Evolutionary conservation across 1,284 basidiomycete genomes (phyloP).

Genomic region (Marasmius tenuissimus): DNA sequence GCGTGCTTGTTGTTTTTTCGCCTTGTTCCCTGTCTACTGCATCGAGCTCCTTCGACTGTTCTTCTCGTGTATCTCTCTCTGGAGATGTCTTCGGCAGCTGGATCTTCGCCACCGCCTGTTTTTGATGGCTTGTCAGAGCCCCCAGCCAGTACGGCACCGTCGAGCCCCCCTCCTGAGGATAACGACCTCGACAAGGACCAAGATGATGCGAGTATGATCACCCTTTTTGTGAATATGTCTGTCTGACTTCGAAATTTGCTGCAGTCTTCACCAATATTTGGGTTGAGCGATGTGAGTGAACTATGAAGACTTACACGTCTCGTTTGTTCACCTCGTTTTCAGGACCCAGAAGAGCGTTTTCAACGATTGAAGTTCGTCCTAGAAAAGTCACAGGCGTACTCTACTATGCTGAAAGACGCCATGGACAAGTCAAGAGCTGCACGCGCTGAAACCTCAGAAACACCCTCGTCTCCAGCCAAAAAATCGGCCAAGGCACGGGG

Average conservation of each 20-base stretch:
- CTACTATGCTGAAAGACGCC: constrained; percentile 55
- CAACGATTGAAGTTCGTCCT: constrained; percentile 57
- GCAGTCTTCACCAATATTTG: constrained; percentile 1
- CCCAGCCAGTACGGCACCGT: constrained; percentile 30
- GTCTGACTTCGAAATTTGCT: not conserved
- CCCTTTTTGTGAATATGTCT: not conserved
- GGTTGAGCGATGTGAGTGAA: constrained; percentile 2
- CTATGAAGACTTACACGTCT: not conserved
- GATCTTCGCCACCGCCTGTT: constrained; percentile 29
- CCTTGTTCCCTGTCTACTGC: not conserved
- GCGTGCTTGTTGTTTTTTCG: not conserved
- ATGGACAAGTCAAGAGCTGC: constrained; percentile 48
- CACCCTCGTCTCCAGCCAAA: not conserved
- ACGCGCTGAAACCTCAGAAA: constrained; percentile 16
- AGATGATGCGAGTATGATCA: constrained; percentile 6
- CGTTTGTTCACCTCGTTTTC: not conserved
- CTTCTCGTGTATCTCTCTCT: not conserved
- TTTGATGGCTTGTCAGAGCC: constrained; percentile 25
- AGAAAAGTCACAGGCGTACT: constrained; percentile 62
- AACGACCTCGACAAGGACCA: constrained; percentile 14
- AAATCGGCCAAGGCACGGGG: not conserved
- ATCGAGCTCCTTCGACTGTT: not conserved
- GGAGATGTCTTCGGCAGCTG: constrained; percentile 29
- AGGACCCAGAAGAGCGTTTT: constrained; percentile 51
- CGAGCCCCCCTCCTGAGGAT: constrained; percentile 30